These are phyloP conservation scores for Leccinum longicurvipes DNA, from an alignment of 768 basidiomycete species.

Conservation along the genomic window DNA sequence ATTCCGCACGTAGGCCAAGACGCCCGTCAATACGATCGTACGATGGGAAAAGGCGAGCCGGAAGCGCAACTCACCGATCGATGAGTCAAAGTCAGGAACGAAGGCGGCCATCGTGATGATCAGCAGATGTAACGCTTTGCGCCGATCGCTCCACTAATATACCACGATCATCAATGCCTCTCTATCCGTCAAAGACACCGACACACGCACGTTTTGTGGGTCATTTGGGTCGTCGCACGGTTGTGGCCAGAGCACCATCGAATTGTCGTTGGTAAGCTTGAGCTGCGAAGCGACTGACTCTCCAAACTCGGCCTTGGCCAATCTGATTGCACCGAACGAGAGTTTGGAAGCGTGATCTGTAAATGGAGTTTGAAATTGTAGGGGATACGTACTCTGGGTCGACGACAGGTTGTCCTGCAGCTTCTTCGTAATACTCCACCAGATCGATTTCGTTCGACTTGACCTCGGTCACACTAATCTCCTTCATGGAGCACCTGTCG, in stretches of 20 bases:
- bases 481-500: conserved; percentile 2
- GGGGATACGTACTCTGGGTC: conserved; percentile 50
- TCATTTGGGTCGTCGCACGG: conserved; percentile 47
- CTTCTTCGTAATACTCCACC: conserved; percentile 46
- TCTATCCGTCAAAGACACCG: background rate
- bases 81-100: conserved; percentile 52
- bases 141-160: conserved; percentile 42
- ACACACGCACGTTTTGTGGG: conserved; percentile 47
- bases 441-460: conserved; percentile 30
- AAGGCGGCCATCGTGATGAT: conserved; percentile 51
- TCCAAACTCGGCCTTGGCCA: conserved; percentile 50
- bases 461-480: background rate
- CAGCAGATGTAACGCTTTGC: conserved; percentile 45
- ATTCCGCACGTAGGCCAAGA: background rate
- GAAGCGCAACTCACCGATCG: conserved; percentile 37
- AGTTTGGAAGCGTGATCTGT: background rate
- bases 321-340: conserved; percentile 25
- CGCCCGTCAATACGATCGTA: background rate
- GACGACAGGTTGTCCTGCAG: conserved; percentile 57
- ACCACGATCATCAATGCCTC: background rate
- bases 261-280: conserved; percentile 45
- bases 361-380: background rate
- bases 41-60: no score
- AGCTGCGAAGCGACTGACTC: conserved; percentile 41
- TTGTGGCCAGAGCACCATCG: conserved; percentile 54